Conservation (phyloP, 306 rosid species). For the Luffa acutangula region DNA sequence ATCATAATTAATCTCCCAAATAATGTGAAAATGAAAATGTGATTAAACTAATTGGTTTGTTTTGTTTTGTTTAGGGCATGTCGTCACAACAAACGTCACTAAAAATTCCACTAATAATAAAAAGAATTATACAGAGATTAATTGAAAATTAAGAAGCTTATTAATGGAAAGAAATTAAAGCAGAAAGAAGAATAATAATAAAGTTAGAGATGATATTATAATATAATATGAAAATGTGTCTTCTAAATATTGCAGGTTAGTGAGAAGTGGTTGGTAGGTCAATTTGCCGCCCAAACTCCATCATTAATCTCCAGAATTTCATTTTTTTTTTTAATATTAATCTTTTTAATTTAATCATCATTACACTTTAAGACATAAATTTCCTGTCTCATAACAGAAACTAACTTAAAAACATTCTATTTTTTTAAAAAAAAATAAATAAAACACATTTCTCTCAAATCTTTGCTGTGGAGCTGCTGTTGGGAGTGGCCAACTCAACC, state of each 20-base stretch:
- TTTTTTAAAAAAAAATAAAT: not conserved
- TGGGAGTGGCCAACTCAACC: constrained; percentile 1
- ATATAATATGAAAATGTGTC: not conserved
- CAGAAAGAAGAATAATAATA: not conserved
- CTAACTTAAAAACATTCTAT: not conserved
- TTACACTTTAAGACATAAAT: constrained; percentile 17
- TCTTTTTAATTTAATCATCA: constrained; percentile 14
- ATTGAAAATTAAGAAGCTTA: not conserved
- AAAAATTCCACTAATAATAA: not conserved
- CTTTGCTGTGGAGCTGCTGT: not conserved
- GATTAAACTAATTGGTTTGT: not conserved
- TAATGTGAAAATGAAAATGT: not conserved
- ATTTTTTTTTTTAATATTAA: not conserved
- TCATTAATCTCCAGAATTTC: constrained; percentile 16
- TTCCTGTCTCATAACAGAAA: constrained; percentile 2
- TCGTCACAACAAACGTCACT: not conserved
- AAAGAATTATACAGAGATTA: not conserved
- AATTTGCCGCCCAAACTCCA: constrained; percentile 18
- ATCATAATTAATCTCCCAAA: not conserved
- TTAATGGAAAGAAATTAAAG: not conserved
- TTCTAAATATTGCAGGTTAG: constrained; percentile 25
- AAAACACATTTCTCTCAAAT: not conserved
- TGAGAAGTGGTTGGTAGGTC: constrained; percentile 29
- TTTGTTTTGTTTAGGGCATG: not conserved
- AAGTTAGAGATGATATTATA: not conserved